Percentiles rank a stretch among this genome's conserved stretches.
These are phyloP conservation scores for Perilla frutescens DNA, from an alignment of 257 asterid species.

Conservation along the genomic window DNA sequence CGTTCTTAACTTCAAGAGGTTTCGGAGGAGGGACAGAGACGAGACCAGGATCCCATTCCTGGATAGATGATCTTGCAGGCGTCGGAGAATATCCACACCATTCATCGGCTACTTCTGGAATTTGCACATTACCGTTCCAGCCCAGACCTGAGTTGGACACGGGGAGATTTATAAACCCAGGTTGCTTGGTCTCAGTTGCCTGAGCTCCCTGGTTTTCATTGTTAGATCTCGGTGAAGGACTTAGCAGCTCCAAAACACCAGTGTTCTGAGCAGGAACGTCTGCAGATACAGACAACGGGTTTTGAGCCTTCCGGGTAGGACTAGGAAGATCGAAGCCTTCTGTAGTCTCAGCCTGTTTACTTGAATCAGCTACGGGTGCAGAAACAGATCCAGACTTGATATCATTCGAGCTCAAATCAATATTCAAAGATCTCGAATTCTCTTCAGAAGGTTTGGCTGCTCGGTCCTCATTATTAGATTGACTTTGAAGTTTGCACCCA, in stretches of 20 bases:
- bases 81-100: conserved; percentile 67
- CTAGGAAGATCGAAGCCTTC: conserved; percentile 40
- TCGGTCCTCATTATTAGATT: conserved; percentile 35
- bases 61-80: conserved; percentile 48
- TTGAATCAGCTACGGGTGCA: conserved; percentile 37
- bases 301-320: conserved; percentile 42
- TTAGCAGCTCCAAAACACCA: conserved; percentile 46
- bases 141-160: conserved; percentile 51
- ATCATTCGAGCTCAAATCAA: conserved; percentile 44
- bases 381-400: conserved; percentile 38
- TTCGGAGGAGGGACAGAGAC: conserved; percentile 47
- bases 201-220: conserved; percentile 47
- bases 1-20: conserved; percentile 51
- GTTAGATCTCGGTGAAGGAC: conserved; percentile 51
- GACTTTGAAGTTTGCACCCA: conserved; percentile 38
- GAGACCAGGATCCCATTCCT: conserved; percentile 61
- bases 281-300: conserved; percentile 36
- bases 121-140: conserved; percentile 56
- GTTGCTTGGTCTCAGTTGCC: conserved; percentile 47
- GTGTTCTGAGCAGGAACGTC: conserved; percentile 36
- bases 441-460: conserved; percentile 51
- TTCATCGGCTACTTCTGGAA: conserved; percentile 56
- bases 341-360: conserved; percentile 32
- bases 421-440: conserved; percentile 38
- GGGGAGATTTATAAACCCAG: conserved; percentile 44